Conservation (phyloP, 345 rosid species). For the Gossypium turneri region DNA sequence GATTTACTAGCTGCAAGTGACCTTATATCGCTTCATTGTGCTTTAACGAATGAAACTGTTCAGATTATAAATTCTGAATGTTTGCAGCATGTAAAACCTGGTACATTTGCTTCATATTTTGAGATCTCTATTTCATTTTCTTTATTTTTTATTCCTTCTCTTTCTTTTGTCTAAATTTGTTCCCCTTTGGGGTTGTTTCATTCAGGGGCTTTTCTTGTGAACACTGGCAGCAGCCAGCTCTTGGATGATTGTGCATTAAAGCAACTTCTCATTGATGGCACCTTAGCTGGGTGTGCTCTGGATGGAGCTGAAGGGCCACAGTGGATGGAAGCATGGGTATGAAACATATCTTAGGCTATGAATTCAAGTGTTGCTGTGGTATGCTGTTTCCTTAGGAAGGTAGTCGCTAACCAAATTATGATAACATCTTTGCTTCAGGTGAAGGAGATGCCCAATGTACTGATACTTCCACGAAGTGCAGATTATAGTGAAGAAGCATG, state of each 20-base stretch:
- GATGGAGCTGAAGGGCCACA: conserved; percentile 99
- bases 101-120: conserved; percentile 29
- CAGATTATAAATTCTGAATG: conserved; percentile 92
- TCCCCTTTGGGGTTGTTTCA: conserved; percentile 1
- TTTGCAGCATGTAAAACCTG: conserved; percentile 94
- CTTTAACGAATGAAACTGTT: conserved; percentile 80
- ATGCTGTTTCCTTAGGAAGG: conserved; percentile 2
- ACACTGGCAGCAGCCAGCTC: conserved; percentile 92
- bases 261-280: conserved; percentile 91
- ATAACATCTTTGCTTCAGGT: conserved; percentile 44
- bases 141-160: conserved; percentile 10
- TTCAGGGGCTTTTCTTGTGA: conserved; percentile 93
- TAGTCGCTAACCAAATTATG: background rate
- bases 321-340: conserved; percentile 99
- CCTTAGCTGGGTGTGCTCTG: conserved; percentile 92
- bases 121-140: background rate
- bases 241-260: conserved; percentile 91
- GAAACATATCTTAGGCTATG: conserved; percentile 22
- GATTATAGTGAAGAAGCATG: conserved; percentile 99
- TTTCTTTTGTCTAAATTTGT: background rate
- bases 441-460: conserved; percentile 98
- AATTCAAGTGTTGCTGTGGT: conserved; percentile 3
- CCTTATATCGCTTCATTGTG: conserved; percentile 88
- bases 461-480: conserved; percentile 95
- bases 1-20: conserved; percentile 96